A percentile compares a stretch with the other conserved stretches of the same genome.
phyloP scores from a whole-genome alignment of 306 rosid species.

The Glycyrrhiza uralensis region DNA sequence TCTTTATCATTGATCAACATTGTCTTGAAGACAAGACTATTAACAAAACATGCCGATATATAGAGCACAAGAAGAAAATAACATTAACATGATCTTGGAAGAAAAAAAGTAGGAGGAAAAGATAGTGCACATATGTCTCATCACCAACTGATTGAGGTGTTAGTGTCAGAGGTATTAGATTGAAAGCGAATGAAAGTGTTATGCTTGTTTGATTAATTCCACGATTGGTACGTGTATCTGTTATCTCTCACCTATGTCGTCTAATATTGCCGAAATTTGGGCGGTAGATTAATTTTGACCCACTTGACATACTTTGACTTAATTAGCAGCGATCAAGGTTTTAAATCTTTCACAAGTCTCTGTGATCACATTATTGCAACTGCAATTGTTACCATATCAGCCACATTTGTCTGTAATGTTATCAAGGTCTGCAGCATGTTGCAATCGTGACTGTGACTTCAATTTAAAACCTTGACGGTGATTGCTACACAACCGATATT shows the following conservation, averaged over 20 bases:
- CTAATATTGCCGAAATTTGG: conserved; percentile 19
- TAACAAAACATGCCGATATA: conserved; percentile 8
- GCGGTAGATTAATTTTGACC: conserved; percentile 5
- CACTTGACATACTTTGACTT: conserved; percentile 24
- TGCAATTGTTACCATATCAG: no score
- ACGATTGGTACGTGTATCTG: conserved; percentile 4
- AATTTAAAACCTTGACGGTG: no score
- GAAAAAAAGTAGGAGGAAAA: not conserved
- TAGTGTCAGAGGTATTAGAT: not conserved
- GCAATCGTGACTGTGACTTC: no score
- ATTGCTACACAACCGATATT: no score
- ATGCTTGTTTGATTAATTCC: conserved; percentile 17
- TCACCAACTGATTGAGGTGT: not conserved
- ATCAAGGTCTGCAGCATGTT: no score
- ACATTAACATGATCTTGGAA: not conserved
- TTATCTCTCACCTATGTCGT: not conserved
- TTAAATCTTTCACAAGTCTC: no score
- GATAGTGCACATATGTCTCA: not conserved
- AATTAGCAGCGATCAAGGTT: no score
- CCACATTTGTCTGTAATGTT: no score
- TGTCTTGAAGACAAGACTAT: conserved; percentile 22
- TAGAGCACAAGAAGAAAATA: not conserved
- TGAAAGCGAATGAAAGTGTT: conserved; percentile 18
- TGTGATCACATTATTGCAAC: no score
- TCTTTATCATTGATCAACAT: conserved; percentile 17